Evolutionary conservation across 306 rosid genomes (phyloP), one percentile per base, ranked within the genome.

Genomic region (Arachis hypogaea): DNA sequence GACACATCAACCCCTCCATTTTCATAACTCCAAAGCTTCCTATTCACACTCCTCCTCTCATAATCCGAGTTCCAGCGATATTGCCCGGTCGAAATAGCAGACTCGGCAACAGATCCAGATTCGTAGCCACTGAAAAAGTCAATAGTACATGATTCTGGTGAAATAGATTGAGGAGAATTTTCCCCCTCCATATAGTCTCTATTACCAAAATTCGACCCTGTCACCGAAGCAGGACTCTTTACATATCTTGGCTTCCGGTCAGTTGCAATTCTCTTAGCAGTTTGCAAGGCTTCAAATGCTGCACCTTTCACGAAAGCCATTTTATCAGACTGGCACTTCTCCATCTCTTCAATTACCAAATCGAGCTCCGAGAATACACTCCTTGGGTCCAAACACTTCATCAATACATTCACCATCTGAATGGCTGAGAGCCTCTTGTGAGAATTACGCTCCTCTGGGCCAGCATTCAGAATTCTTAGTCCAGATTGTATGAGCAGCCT

Each of bases 251-350:
- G 75, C 43, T 75, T 88, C 74, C 82, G 80, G 28, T 80, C 92
- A 4, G 79, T 73, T 3, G 78, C 76, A 78, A 88, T 83, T 78
- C 85, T 83, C 82, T 80, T 92, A 11, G 93, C 98, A 63, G 93
- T 92, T 81, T 89, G 96, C 78, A 89, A 47, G 62, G 97, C 93
- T 82, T 92, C 97, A 79, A 72, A 90, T 41, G 97, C 96, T 63
- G 97, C 96, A 41, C 97, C 96, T 80, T 78, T 85, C 11, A 92
- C 96, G 65, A 69, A 92, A 9, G 96, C 87, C 93, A 92, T 89
- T 80, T 85, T 88, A 81, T 92, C 96, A 63, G 83, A 79, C 66
- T 89, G 90, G 8, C 93, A 88, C 68, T 85, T 92, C 65, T 88
- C 92, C 93, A 92, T 86, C 76, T 80, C 93, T 79, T 86, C 86